phyloP scores from a whole-genome alignment of 371 early-diverging fungal genomes.

The Polyrhizophydium stewartii region DNA sequence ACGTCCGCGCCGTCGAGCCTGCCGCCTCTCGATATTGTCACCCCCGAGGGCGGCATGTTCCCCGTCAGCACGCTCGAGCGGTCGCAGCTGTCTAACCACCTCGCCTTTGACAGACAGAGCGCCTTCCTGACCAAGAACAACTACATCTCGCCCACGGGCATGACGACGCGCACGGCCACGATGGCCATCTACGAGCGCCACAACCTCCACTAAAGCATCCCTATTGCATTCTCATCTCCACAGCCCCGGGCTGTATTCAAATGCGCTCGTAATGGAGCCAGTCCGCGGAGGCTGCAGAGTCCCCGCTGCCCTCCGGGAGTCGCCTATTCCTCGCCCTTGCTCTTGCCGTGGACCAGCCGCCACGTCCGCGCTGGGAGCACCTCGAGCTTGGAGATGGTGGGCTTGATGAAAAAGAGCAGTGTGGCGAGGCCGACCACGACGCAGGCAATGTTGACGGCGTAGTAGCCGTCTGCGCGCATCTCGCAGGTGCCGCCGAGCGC shows the following conservation, averaged over 20 bases:
- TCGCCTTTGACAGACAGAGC: conserved; percentile 7
- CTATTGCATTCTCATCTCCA: no score
- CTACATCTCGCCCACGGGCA: background rate
- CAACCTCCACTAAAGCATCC: conserved; percentile 6
- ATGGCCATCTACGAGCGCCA: conserved; percentile 11
- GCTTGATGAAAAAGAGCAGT: conserved; percentile 61
- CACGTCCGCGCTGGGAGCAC: conserved; percentile 29
- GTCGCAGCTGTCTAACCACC: background rate
- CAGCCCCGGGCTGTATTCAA: background rate
- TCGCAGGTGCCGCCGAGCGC: conserved; percentile 65
- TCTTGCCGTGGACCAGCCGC: conserved; percentile 27
- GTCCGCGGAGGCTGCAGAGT: background rate
- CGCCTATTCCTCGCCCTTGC: conserved; percentile 6
- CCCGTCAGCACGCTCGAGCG: conserved; percentile 1
- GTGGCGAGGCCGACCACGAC: conserved; percentile 58
- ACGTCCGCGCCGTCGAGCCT: no score
- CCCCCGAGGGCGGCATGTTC: conserved; percentile 9
- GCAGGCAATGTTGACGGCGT: conserved; percentile 67
- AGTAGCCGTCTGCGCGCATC: conserved; percentile 79
- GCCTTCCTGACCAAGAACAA: background rate
- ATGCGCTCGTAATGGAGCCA: background rate
- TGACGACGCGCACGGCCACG: conserved; percentile 1
- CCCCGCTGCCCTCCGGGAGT: background rate
- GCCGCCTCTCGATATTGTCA: no score
- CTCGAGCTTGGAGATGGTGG: conserved; percentile 66